Evolutionary conservation across 345 rosid species (phyloP).

Genomic region (Pistacia integerrima): DNA sequence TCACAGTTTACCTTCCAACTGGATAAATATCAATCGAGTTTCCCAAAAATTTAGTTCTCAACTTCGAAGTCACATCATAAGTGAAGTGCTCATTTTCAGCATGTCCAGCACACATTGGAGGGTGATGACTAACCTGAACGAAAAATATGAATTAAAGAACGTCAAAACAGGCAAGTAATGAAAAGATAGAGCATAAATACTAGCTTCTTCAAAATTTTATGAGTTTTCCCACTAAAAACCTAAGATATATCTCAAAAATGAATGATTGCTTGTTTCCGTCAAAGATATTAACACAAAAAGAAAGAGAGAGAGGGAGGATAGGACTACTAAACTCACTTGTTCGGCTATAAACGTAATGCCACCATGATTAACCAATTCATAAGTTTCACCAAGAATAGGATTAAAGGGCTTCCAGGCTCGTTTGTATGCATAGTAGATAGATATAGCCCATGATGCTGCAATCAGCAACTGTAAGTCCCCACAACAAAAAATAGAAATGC

Average conservation of each 20-base stretch:
- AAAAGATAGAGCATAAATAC: neutral
- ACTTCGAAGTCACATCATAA: slow-evolving; percentile 76
- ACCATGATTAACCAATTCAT: slow-evolving; percentile 77
- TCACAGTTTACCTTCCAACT: slow-evolving; percentile 57
- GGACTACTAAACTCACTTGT: slow-evolving; percentile 54
- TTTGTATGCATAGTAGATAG: slow-evolving; percentile 83
- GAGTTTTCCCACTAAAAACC: neutral
- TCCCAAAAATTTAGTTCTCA: slow-evolving; percentile 78
- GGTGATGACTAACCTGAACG: slow-evolving; percentile 82
- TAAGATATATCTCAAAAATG: slow-evolving; percentile 5
- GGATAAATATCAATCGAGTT: slow-evolving; percentile 82
- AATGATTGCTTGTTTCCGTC: neutral
- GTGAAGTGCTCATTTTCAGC: slow-evolving; percentile 85
- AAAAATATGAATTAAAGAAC: neutral
- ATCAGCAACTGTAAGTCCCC: slow-evolving; percentile 21
- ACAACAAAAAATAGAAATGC: neutral
- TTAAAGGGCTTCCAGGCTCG: slow-evolving; percentile 99
- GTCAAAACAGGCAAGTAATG: neutral
- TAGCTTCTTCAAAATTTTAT: slow-evolving; percentile 7
- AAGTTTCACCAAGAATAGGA: slow-evolving; percentile 98
- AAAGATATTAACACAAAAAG: neutral
- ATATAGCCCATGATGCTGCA: slow-evolving; percentile 93
- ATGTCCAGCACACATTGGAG: slow-evolving; percentile 81
- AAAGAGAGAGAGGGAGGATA: neutral
- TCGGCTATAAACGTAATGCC: slow-evolving; percentile 77